Conservation (phyloP, 768 basidiomycete species). For the Tremella mesenterica region DNA sequence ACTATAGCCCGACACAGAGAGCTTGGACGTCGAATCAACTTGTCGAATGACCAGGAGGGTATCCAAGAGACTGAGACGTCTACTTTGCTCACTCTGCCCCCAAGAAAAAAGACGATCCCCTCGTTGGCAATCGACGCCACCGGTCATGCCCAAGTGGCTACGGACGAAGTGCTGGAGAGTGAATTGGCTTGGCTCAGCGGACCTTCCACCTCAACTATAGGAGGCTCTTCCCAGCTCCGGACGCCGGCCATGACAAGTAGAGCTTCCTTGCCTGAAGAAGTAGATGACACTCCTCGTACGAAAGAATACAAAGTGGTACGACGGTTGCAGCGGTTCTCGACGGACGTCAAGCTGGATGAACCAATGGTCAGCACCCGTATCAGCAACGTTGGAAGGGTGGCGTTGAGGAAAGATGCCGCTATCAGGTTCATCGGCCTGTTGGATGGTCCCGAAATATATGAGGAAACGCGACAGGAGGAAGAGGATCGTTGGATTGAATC, state of each 20-base stretch:
- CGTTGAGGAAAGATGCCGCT: slow-evolving; percentile 30
- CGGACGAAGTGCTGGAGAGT: slow-evolving; percentile 26
- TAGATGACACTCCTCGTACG: slow-evolving; percentile 8
- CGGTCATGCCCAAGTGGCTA: slow-evolving; percentile 22
- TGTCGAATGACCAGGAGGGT: slow-evolving; percentile 15
- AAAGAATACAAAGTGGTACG: slow-evolving; percentile 16
- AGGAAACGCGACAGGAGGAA: slow-evolving; percentile 24
- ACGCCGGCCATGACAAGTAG: slow-evolving; percentile 13
- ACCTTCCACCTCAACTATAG: slow-evolving; percentile 6
- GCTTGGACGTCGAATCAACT: slow-evolving; percentile 27
- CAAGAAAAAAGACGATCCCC: slow-evolving; percentile 18
- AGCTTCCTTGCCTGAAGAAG: slow-evolving; percentile 4
- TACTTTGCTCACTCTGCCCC: slow-evolving; percentile 8
- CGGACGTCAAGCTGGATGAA: slow-evolving; percentile 10
- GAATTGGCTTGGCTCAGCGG: slow-evolving; percentile 33
- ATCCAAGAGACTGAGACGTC: slow-evolving; percentile 8
- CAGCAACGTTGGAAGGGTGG: slow-evolving; percentile 30
- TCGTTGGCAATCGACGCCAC: slow-evolving; percentile 17
- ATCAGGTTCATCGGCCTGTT: slow-evolving; percentile 31
- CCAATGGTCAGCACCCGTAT: slow-evolving; percentile 31
- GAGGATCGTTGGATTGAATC: slow-evolving; percentile 24
- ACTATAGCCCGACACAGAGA: slow-evolving; percentile 21
- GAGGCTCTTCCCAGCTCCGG: slow-evolving; percentile 14
- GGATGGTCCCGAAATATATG: slow-evolving; percentile 6
- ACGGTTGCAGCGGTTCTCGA: slow-evolving; percentile 23